Base-by-base conservation (phyloP, 345 rosid species). In the Mallotus nudiflorus region DNA sequence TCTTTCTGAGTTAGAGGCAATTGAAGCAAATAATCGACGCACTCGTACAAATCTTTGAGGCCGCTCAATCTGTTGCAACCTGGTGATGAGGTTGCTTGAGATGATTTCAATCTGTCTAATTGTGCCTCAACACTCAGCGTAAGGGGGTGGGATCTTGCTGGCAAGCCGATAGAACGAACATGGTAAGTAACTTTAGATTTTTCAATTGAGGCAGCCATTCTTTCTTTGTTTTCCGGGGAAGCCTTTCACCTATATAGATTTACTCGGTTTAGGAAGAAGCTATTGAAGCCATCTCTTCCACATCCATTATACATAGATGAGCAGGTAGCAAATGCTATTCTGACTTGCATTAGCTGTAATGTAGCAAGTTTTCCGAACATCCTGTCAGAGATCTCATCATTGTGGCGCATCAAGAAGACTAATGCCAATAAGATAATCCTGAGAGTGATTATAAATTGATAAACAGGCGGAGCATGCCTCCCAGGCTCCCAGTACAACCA, bases 71-170 rank as follows among this genome's bases (percentile, higher is more conserved):
- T 66, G 9, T 66, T 20, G 70, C 45, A 39, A 4, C 46, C 18
- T 7, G 80, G 62, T 22, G 78, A 16, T 18, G 73, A n/a, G n/a
- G n/a, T n/a, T n/a, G n/a, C n/a, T n/a, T n/a, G n/a, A n/a, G n/a
- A 77, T 37, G 72, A 59, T 57, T 70, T 74, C 45, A 78, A 58
- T 56, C 77, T 62, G 5, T 39, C 20, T 42, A 76, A 66, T 10
- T 67, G 78, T 35, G 54, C 77, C 62, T 68, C 73, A 14, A 79
- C 70, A 5, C 13, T 46, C 1, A 18, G 19, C 19, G 18, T 59
- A 22, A 76, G 69, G 40, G 81, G 83, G 42, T 79, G 83, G 13
- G 76, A 28, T 51, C 46, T 68, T 10, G 77, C 68, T 11, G 85
- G 83, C 42, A 79, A 65, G 42, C 83, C 79, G 59, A 29, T 70